Percentiles rank a stretch among this genome's conserved stretches.
These are phyloP conservation scores for Wallacemonas rigidus DNA, from an alignment of 208 protist species.

Conservation along the genomic window DNA sequence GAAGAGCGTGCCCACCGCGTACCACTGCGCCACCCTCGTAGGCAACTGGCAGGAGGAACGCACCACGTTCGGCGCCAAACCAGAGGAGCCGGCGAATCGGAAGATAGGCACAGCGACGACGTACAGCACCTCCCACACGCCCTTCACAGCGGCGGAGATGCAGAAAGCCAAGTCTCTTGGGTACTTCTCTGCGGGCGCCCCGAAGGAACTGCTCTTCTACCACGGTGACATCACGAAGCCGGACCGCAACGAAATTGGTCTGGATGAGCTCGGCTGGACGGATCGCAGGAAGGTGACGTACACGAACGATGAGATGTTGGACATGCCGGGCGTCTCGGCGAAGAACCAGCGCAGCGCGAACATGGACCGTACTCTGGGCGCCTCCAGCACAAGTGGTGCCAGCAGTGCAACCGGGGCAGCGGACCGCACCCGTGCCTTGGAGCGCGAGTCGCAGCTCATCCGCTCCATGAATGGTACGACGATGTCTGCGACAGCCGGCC, in stretches of 20 bases:
- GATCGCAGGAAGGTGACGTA: constrained; percentile 30
- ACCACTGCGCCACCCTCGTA: constrained; percentile 85
- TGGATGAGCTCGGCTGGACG: constrained; percentile 74
- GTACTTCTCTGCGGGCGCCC: constrained; percentile 64
- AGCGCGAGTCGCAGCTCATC: constrained; percentile 20
- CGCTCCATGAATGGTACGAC: constrained; percentile 33
- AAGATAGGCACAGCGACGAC: constrained; percentile 46
- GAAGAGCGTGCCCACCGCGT: constrained; percentile 64
- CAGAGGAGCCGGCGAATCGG: constrained; percentile 9
- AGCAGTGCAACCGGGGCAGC: not conserved
- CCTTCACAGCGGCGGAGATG: constrained; percentile 35
- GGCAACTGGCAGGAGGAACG: constrained; percentile 91
- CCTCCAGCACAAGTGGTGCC: not conserved
- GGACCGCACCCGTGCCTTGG: constrained; percentile 15
- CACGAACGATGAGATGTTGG: constrained; percentile 66
- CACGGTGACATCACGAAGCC: constrained; percentile 77
- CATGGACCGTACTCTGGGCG: constrained; percentile 35
- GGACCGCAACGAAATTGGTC: constrained; percentile 46
- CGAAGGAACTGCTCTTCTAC: constrained; percentile 78
- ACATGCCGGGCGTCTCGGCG: constrained; percentile 59
- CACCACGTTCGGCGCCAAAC: constrained; percentile 34
- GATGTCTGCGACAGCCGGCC: constrained; percentile 1
- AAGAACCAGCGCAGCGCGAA: constrained; percentile 17
- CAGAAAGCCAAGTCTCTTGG: constrained; percentile 47
- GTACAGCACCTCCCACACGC: constrained; percentile 56